Base-by-base conservation (phyloP, 352 stramenopile species). In the Pythium phragmitis region DNA sequence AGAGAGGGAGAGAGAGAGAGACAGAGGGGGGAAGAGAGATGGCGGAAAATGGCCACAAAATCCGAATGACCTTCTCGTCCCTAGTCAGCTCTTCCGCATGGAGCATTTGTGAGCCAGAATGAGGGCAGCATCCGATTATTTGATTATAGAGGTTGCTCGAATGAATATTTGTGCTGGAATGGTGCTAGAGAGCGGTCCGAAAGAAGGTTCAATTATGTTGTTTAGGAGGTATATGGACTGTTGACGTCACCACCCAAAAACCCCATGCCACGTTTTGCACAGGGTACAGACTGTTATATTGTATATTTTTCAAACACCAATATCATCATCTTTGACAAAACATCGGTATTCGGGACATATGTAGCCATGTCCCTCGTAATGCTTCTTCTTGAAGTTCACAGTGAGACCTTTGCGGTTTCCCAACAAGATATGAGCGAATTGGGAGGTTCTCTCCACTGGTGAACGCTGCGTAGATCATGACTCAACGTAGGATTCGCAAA, bases 181-280 rank as follows among this genome's bases (percentile, higher is more conserved):
- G 33, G 33, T 41, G 57, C 36, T 13, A 56, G 21, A 57, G 36
- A 45, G 48, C 9, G 8, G 34, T 39, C 7, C 11, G 34, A 13
- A 39, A 39, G 34, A 39, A 13, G 13, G 41, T 26, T 9, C 4
- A 7, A 30, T 47, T 57, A 46, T 43, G 17, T 6, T 26, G 21
- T 52, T 28, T 16, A 9, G 30, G 33, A 55, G 48, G 46, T 55
- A 7, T 12, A 43, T 46, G 39, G 39, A n/a, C n/a, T 64, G 58
- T 58, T 65, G 47, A 65, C 57, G 47, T 49, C 41, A 51, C 57
- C 26, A 64, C 58, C 58, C 58, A 53, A 58, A 30, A 4, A 58
- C 58, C 58, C 58, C 7, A 30, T 30, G 7, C 34, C 34, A 39
- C 34, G 34, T 39, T 17, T 55, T 55, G 49, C 49, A 55, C 49